Conservation (phyloP, 2,329 filamentous ascomycete species). For the Ciborinia camelliae region DNA sequence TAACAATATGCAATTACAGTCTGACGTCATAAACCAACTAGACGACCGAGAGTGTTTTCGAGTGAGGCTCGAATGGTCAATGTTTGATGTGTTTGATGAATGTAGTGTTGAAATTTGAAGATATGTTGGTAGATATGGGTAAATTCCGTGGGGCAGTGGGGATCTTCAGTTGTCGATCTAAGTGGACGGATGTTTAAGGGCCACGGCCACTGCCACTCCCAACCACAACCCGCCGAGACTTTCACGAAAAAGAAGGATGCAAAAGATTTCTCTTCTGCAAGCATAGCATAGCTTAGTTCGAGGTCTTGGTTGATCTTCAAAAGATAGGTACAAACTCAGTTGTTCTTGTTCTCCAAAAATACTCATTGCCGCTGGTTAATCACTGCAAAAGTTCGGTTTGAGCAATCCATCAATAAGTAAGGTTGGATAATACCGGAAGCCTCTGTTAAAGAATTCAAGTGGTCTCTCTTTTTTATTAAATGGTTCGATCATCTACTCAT, state of each 20-base stretch:
- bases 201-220: too few species aligned
- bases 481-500: neutral
- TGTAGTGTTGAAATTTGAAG: rapidly evolving
- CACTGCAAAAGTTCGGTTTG: neutral
- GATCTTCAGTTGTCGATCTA: neutral
- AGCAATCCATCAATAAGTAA: neutral
- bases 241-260: too few species aligned
- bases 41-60: conserved; percentile 7
- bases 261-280: neutral
- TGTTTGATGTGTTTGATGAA: conserved; percentile 14
- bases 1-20: neutral
- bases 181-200: neutral
- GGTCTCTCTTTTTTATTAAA: neutral
- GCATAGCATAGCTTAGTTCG: too few species aligned
- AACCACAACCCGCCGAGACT: too few species aligned
- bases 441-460: neutral
- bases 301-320: too few species aligned
- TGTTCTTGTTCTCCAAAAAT: too few species aligned
- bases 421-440: neutral
- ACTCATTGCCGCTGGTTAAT: too few species aligned
- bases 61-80: conserved; percentile 1
- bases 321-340: too few species aligned
- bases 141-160: neutral
- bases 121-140: neutral
- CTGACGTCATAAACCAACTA: conserved; percentile 15